A percentile compares a stretch with the other conserved stretches of the same genome.
Evolutionary conservation across 2,329 filamentous ascomycete genomes (phyloP).

Genomic region (Lecanosticta acicola): DNA sequence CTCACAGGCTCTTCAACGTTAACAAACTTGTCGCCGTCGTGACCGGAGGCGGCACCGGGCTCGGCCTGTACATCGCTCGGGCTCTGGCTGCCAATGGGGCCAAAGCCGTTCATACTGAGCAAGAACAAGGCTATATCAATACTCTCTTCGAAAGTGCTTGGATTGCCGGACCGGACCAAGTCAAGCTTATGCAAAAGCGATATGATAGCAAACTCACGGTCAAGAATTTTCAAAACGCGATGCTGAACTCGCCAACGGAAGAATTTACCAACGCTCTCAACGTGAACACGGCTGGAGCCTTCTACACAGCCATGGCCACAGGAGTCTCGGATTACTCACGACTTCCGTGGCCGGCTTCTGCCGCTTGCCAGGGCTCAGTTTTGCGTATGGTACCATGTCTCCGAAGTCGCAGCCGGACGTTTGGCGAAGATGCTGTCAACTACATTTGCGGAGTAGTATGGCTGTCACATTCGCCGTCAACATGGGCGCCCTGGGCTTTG

Average conservation of each 20-base stretch:
- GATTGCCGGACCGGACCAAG: slow-evolving; percentile 1
- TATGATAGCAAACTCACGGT: slow-evolving; percentile 3
- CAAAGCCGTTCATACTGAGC: slow-evolving; percentile 39
- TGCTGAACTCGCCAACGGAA: slow-evolving; percentile 52
- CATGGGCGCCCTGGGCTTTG: slow-evolving; percentile 39
- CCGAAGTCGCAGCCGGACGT: slow-evolving; percentile 44
- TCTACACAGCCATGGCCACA: slow-evolving; percentile 41
- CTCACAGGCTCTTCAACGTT: slow-evolving; percentile 42
- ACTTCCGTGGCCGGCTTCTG: slow-evolving; percentile 42
- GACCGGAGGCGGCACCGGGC: slow-evolving; percentile 49
- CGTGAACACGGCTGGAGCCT: slow-evolving; percentile 65
- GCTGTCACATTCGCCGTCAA: slow-evolving; percentile 43
- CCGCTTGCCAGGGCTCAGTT: slow-evolving; percentile 36
- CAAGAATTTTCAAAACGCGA: slow-evolving; percentile 6
- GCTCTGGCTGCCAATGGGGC: slow-evolving; percentile 42
- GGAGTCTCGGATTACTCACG: slow-evolving; percentile 42
- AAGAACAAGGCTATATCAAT: slow-evolving; percentile 30
- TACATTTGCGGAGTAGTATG: slow-evolving; percentile 33
- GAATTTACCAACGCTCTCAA: slow-evolving; percentile 61
- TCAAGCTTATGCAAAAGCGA: neutral
- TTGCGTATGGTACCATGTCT: slow-evolving; percentile 38
- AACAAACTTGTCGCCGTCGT: slow-evolving; percentile 48
- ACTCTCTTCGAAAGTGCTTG: slow-evolving; percentile 23
- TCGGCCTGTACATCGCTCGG: slow-evolving; percentile 40
- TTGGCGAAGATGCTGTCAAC: slow-evolving; percentile 47